Base-by-base conservation (phyloP, 2,329 filamentous ascomycete species). In the Ascochyta pisi region DNA sequence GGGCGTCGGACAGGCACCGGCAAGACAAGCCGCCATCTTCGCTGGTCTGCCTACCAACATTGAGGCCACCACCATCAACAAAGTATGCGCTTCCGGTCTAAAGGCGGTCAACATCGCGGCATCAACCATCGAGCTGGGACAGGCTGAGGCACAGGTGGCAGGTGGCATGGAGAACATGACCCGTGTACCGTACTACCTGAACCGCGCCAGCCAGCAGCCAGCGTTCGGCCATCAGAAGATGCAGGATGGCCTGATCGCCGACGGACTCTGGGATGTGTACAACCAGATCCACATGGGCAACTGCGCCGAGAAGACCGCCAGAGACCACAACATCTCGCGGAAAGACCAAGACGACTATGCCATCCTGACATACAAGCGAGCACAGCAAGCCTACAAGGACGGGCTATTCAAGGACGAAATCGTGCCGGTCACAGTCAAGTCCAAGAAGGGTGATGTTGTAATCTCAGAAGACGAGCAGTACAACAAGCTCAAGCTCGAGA, bases 101-200 rank as follows among this genome's bases (percentile, higher is more conserved):
- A 99, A 99, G 77, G 90, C 95, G 1, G 92, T 98, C 4, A 87
- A 85, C 22, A 84, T 98, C 40, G 95, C 94, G 1, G 94, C 94
- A 1, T 92, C 96, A 72, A 95, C 96, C 71, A 96, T 98, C 67
- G 91, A 97, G 77, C 85, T 99, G 10, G 94, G 95, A 5, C 83
- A 96, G 9, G 86, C 92, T 15, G 91, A 96, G 69, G 93, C 90
- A 0, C 90, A 96, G 74, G 83, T 98, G 7, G 95, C 95, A 1
- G 95, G 95, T 60, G 95, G 95, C 50, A 97, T 99, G 90, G 95
- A 99, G 81, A 97, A 91, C 78, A 99, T 99, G 95, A 91, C 91
- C 6, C 85, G 90, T 35, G 92, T 96, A 4, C 95, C 95, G 3
- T 96, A 96, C 78, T 98, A 97, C 73, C 79, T 96, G 27, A 87